A percentile compares a stretch with the other conserved stretches of the same genome.
These are phyloP conservation scores for Begonia loranthoides DNA, from an alignment of 306 rosid genomes.

Conservation along the genomic window DNA sequence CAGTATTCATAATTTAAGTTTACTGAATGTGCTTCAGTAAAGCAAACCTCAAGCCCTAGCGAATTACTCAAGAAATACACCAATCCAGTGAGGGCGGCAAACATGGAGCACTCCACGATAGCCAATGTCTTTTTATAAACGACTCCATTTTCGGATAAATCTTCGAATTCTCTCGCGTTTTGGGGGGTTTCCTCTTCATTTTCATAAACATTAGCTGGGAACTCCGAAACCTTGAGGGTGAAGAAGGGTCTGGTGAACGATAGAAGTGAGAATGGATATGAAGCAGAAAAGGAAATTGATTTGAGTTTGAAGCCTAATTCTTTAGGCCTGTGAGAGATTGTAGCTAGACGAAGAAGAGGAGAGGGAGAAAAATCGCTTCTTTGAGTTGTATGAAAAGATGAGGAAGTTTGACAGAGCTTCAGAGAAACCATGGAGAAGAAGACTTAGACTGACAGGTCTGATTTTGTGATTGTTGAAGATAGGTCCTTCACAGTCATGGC, in stretches of 20 bases:
- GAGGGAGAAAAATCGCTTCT: conserved; percentile 19
- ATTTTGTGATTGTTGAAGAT: conserved; percentile 1
- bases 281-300: conserved; percentile 3
- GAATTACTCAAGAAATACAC: conserved; percentile 93
- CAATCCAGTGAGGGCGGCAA: conserved; percentile 87
- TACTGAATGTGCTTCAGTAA: neutral
- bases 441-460: neutral
- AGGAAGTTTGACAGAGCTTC: conserved; percentile 21
- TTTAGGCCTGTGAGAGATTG: conserved; percentile 8
- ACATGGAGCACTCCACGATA: conserved; percentile 97
- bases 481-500: neutral
- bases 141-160: conserved; percentile 53
- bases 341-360: conserved; percentile 12
- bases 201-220: conserved; percentile 13
- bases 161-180: conserved; percentile 25
- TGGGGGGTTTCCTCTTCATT: conserved; percentile 18
- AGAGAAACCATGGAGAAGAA: conserved; percentile 49
- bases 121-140: conserved; percentile 70
- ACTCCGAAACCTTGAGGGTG: conserved; percentile 28
- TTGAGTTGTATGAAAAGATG: conserved; percentile 21
- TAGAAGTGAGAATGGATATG: conserved; percentile 3
- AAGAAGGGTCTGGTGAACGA: conserved; percentile 13
- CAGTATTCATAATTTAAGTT: no score
- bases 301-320: conserved; percentile 10
- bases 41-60: conserved; percentile 73